phyloP scores from a whole-genome alignment of 2,329 filamentous ascomycete species.

The Sarocladiaceae sp. region DNA sequence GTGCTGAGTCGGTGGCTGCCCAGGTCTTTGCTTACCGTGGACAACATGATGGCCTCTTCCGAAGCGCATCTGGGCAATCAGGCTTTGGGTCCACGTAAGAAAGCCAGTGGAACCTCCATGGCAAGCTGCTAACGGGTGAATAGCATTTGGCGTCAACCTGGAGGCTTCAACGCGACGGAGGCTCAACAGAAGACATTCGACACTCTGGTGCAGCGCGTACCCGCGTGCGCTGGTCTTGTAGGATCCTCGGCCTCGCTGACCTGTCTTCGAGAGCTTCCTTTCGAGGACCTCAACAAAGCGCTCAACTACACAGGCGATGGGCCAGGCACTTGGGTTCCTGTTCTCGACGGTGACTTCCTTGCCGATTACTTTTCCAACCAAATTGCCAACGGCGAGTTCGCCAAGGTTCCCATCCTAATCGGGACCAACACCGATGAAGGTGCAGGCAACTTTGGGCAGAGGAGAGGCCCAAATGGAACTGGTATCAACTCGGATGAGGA shows the following conservation, averaged over 20 bases:
- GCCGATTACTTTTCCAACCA: conserved; percentile 39
- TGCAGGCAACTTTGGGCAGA: conserved; percentile 17
- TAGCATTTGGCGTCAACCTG: conserved; percentile 15
- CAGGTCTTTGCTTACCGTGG: conserved; percentile 52
- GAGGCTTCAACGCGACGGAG: conserved; percentile 18
- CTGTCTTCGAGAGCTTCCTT: conserved; percentile 28
- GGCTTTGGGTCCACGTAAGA: conserved; percentile 15
- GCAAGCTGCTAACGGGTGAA: neutral
- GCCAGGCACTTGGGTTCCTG: conserved; percentile 32
- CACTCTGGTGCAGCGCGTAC: conserved; percentile 17
- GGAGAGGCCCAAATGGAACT: conserved; percentile 12
- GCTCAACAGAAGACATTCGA: conserved; percentile 19
- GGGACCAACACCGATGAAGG: conserved; percentile 46
- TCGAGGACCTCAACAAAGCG: conserved; percentile 27
- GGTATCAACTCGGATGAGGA: conserved; percentile 20
- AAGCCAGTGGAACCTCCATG: neutral
- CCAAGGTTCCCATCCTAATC: conserved; percentile 37
- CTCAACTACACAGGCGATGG: conserved; percentile 17
- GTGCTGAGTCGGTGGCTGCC: conserved; percentile 28
- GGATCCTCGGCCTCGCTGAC: conserved; percentile 24
- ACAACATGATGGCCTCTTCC: conserved; percentile 48
- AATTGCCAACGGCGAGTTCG: conserved; percentile 34
- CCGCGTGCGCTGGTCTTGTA: conserved; percentile 22
- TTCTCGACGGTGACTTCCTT: conserved; percentile 42
- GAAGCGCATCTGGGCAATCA: conserved; percentile 48